phyloP scores from a whole-genome alignment of 805 yeast species.

The Saturnispora quitensis region DNA sequence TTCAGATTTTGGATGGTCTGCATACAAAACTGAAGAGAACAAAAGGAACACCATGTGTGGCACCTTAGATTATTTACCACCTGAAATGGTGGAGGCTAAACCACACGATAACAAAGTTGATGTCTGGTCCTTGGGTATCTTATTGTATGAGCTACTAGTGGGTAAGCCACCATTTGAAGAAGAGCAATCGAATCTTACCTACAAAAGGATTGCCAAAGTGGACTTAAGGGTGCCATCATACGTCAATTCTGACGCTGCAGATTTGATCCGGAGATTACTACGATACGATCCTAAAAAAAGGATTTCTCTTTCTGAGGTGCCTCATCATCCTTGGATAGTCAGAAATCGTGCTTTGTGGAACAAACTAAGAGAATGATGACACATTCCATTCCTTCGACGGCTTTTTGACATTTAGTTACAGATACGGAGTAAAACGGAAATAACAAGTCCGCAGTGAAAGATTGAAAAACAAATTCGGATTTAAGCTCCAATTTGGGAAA shows the following conservation, averaged over 20 bases:
- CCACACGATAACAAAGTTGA: slow-evolving; percentile 76
- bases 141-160: slow-evolving; percentile 76
- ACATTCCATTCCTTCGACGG: neutral
- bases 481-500: neutral
- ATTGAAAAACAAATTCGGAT: neutral
- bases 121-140: slow-evolving; percentile 86
- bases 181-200: slow-evolving; percentile 64
- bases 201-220: slow-evolving; percentile 67
- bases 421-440: neutral
- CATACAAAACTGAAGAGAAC: slow-evolving; percentile 40
- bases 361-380: neutral
- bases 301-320: slow-evolving; percentile 49
- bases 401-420: neutral
- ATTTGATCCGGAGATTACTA: slow-evolving; percentile 55
- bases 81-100: slow-evolving; percentile 84
- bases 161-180: slow-evolving; percentile 94
- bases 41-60: slow-evolving; percentile 85
- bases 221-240: slow-evolving; percentile 66
- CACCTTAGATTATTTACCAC: slow-evolving; percentile 88
- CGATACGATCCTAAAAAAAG: slow-evolving; percentile 64
- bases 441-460: neutral
- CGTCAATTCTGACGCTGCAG: slow-evolving; percentile 67
- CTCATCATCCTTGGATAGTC: slow-evolving; percentile 76
- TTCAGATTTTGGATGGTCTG: slow-evolving; percentile 96
- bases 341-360: slow-evolving; percentile 57